A percentile compares a stretch with the other conserved stretches of the same genome.
phyloP scores from a whole-genome alignment of 176 grass and related monocot species.

The Eleusine coracana region DNA sequence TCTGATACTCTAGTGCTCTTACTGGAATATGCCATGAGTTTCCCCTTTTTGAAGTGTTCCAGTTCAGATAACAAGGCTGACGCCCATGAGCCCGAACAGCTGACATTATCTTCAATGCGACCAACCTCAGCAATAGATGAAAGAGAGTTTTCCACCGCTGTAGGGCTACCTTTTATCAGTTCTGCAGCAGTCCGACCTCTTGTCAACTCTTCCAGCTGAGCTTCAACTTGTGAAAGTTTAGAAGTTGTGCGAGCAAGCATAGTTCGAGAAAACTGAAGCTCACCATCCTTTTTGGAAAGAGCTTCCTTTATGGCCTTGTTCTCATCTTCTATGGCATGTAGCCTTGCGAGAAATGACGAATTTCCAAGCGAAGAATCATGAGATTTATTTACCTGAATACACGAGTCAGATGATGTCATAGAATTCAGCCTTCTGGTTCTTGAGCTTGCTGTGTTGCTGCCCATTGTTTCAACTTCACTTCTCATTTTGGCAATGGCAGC shows the following conservation, averaged over 20 bases:
- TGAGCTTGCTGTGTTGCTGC: constrained; percentile 30
- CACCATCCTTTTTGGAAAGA: constrained; percentile 68
- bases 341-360: constrained; percentile 64
- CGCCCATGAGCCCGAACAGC: constrained; percentile 83
- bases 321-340: constrained; percentile 68
- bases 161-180: constrained; percentile 49
- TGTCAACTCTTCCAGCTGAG: constrained; percentile 62
- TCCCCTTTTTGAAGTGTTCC: constrained; percentile 82
- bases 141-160: constrained; percentile 46
- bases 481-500: constrained; percentile 95
- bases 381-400: constrained; percentile 29
- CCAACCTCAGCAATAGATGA: constrained; percentile 55
- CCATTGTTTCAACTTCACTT: constrained; percentile 79
- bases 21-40: constrained; percentile 60
- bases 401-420: constrained; percentile 12
- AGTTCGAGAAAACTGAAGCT: constrained; percentile 61
- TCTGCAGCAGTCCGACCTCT: constrained; percentile 40
- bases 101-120: constrained; percentile 66
- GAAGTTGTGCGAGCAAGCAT: constrained; percentile 66
- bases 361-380: constrained; percentile 46
- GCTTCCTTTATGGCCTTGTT: constrained; percentile 90
- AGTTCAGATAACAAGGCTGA: constrained; percentile 90
- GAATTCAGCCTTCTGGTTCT: constrained; percentile 49
- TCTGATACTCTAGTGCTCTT: constrained; percentile 83
- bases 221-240: constrained; percentile 74